A percentile compares a stretch with the other conserved stretches of the same genome.
phyloP scores from a whole-genome alignment of 495 filamentous ascomycete genomes.

The Cladorrhinum samala region DNA sequence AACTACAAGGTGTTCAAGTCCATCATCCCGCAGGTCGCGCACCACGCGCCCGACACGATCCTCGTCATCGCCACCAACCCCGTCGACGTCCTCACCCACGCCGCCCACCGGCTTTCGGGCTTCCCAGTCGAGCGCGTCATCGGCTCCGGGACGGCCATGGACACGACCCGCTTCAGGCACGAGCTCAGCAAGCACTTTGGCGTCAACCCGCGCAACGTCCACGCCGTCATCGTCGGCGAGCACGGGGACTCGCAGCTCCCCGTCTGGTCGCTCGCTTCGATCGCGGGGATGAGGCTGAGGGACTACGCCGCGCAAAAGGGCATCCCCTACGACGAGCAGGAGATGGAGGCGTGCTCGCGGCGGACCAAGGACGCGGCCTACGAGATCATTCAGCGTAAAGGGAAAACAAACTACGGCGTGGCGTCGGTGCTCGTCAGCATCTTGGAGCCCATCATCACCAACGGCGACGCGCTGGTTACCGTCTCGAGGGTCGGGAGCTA shows the following conservation, averaged over 20 bases:
- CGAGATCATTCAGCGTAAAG: constrained; percentile 51
- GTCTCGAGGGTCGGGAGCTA: constrained; percentile 26
- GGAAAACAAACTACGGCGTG: constrained; percentile 56
- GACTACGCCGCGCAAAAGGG: constrained; percentile 24
- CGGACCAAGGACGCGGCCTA: constrained; percentile 40
- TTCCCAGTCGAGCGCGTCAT: constrained; percentile 28
- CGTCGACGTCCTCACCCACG: constrained; percentile 29
- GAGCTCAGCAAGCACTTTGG: constrained; percentile 25
- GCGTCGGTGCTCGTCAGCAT: constrained; percentile 36
- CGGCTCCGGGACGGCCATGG: constrained; percentile 30
- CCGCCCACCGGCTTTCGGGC: constrained; percentile 20
- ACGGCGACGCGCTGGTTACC: constrained; percentile 25
- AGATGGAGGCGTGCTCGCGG: constrained; percentile 17
- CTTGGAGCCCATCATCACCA: constrained; percentile 25
- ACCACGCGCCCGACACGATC: constrained; percentile 26
- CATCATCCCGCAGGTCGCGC: constrained; percentile 23
- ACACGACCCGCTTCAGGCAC: constrained; percentile 29
- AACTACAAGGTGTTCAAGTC: constrained; percentile 23
- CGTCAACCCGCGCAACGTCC: constrained; percentile 28
- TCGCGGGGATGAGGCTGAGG: constrained; percentile 25
- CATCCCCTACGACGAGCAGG: constrained; percentile 15
- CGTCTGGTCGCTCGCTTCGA: constrained; percentile 28
- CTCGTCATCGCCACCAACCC: constrained; percentile 30
- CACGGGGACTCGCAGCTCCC: constrained; percentile 29
- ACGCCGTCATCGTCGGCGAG: constrained; percentile 29